Base-by-base conservation (phyloP, 2,329 filamentous ascomycete species). In the Coleophoma cylindrospora region DNA sequence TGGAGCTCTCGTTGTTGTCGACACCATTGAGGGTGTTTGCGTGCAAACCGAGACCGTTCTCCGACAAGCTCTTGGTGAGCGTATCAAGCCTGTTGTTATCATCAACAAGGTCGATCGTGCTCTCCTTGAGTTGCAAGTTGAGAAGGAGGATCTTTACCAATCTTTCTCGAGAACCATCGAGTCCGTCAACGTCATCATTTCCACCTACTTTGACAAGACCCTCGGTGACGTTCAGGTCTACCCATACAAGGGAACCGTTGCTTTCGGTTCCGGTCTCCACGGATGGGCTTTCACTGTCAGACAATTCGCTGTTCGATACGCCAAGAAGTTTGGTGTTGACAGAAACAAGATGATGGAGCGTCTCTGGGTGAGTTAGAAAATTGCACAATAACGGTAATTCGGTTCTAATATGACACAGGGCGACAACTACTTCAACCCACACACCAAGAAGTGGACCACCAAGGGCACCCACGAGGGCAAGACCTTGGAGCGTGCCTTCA, bases 81-180 rank as follows among this genome's bases (percentile, higher is more conserved):
- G 94, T 80, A 99, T 99, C 78, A 97, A 97, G 88, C 94, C 94
- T 68, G 92, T 99, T 69, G 84, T 96, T 72, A 88, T 96, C 77
- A 96, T 99, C 85, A 99, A 99, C 91, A 99, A 99, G 88, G 94
- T 99, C 75, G 94, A 99, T 73, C 92, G 94, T 79, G 91, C 94
- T 77, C 89, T 99, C 70, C 91, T 99, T 73, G 94, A 99, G 80
- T 86, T 99, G 60, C 94, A 99, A 81, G 86, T 96, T 70, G 86
- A 84, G 76, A 96, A 97, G 86, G 94, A 99, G 80, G 94, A 99
- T 71, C 80, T 99, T 64, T 99, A 96, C 86, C 92, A 97, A 83
- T 96, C 92, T 73, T 99, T 99, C 87, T 91, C 90, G 60, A 89
- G 92, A 86, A 96, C 94, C 73, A 91, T 99, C 69, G 94, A 99